Conservation (phyloP, 1,284 basidiomycete genomes). For the Wolfiporia cocos region DNA sequence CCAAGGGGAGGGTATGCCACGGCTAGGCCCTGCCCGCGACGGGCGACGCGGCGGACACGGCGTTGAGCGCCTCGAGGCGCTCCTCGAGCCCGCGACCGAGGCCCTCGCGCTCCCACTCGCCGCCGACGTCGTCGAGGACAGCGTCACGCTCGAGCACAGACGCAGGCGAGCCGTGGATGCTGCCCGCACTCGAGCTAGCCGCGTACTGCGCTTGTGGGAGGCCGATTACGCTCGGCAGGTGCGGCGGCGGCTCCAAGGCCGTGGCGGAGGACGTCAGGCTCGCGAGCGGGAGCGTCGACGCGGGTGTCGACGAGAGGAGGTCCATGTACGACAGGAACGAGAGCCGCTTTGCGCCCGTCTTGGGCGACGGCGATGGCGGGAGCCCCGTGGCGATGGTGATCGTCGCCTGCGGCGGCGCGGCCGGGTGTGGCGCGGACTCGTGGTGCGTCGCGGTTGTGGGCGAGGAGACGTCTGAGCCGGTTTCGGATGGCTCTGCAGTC, state of each 20-base stretch:
- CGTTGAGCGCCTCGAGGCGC: constrained; percentile 55
- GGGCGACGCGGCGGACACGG: no score
- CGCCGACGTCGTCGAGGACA: constrained; percentile 50
- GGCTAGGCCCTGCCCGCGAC: no score
- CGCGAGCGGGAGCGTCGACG: constrained; percentile 63
- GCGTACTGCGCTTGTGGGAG: constrained; percentile 27
- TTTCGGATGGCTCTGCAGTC: constrained; percentile 10
- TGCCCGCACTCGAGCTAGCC: constrained; percentile 22
- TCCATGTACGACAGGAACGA: constrained; percentile 86
- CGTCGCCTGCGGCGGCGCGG: constrained; percentile 22
- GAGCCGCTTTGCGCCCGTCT: constrained; percentile 49
- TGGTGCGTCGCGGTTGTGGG: constrained; percentile 36
- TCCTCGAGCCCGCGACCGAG: constrained; percentile 77
- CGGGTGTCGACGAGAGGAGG: constrained; percentile 70
- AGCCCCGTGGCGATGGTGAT: constrained; percentile 35
- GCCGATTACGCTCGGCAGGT: constrained; percentile 53
- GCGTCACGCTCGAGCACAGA: constrained; percentile 18
- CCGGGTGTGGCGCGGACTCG: constrained; percentile 27
- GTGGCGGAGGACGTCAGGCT: constrained; percentile 59
- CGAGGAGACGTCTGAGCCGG: constrained; percentile 27
- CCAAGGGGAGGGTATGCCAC: no score
- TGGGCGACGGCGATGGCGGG: constrained; percentile 48
- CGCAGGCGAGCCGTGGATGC: constrained; percentile 17
- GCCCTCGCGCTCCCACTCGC: constrained; percentile 82
- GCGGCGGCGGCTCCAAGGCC: constrained; percentile 51